phyloP scores from a whole-genome alignment of 176 grass and related monocot genomes.

The Zea luxurians region DNA sequence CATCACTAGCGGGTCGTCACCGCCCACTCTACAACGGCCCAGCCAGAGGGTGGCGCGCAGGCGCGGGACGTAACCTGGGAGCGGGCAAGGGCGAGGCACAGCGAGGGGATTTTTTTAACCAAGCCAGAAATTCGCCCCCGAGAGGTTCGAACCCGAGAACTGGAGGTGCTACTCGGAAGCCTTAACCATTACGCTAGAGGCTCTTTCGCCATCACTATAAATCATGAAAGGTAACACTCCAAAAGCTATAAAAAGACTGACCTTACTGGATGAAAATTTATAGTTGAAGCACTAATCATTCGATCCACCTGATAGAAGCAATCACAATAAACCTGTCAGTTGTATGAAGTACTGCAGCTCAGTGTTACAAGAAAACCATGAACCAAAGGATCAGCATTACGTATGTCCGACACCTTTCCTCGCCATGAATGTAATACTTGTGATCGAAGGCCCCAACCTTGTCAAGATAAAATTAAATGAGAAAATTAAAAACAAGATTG shows the following conservation, averaged over 20 bases:
- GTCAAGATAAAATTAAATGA: constrained; percentile 23
- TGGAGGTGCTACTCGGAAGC: no score
- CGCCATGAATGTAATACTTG: constrained; percentile 47
- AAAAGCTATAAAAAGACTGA: constrained; percentile 29
- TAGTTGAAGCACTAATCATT: constrained; percentile 37
- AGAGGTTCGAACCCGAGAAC: no score
- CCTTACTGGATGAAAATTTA: constrained; percentile 44
- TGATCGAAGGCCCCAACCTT: constrained; percentile 63
- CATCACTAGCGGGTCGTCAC: no score
- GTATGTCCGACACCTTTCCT: constrained; percentile 54
- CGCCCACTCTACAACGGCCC: no score
- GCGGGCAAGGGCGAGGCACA: no score
- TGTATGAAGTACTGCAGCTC: constrained; percentile 1
- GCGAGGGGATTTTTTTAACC: no score
- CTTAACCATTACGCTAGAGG: no score
- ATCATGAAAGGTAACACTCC: constrained; percentile 12
- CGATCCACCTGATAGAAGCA: constrained; percentile 45
- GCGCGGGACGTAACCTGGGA: no score
- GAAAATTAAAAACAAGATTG: background rate
- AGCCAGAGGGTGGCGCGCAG: no score
- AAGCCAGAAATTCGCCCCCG: no score
- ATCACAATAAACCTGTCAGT: constrained; percentile 28
- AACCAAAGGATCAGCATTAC: constrained; percentile 45
- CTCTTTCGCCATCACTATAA: background rate
- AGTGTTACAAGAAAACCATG: constrained; percentile 27